Conservation (phyloP, 768 basidiomycete species). For the Panaeolus papilionaceus region DNA sequence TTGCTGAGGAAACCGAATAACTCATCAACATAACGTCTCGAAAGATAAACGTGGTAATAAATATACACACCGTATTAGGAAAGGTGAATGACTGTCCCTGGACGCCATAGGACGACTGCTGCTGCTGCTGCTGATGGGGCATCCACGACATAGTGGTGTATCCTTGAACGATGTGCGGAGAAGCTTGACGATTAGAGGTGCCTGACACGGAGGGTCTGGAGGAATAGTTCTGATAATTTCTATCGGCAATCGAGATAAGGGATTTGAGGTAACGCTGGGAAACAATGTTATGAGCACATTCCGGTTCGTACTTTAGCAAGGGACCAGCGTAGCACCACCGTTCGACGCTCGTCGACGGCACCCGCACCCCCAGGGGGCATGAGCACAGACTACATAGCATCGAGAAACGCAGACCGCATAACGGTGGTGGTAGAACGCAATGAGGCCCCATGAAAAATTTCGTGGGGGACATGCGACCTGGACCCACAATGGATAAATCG, state of each 20-base stretch:
- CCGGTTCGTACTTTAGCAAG: not conserved
- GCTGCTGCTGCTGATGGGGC: not conserved
- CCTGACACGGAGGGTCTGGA: not conserved
- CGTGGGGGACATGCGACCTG: constrained; percentile 13
- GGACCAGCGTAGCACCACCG: not conserved
- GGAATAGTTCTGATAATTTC: not conserved
- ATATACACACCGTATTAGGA: constrained; percentile 1
- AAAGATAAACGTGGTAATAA: not conserved
- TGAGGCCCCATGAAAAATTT: not conserved
- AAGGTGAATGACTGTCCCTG: not conserved
- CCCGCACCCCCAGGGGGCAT: constrained; percentile 1
- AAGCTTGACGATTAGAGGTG: not conserved
- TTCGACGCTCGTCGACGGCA: constrained; percentile 2
- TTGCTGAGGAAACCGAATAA: constrained; percentile 1
- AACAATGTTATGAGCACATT: constrained; percentile 4
- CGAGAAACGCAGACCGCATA: not conserved
- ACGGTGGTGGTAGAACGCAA: constrained; percentile 5
- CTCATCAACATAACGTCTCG: constrained; percentile 1
- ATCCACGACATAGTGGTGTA: not conserved
- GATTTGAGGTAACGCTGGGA: not conserved
- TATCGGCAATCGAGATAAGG: constrained; percentile 4
- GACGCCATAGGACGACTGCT: not conserved
- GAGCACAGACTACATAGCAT: constrained; percentile 8
- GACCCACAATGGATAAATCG: constrained; percentile 22
- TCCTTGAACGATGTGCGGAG: not conserved